Conservation (phyloP, 192 early-diverging fungal species). For the Coemansia sp. region DNA sequence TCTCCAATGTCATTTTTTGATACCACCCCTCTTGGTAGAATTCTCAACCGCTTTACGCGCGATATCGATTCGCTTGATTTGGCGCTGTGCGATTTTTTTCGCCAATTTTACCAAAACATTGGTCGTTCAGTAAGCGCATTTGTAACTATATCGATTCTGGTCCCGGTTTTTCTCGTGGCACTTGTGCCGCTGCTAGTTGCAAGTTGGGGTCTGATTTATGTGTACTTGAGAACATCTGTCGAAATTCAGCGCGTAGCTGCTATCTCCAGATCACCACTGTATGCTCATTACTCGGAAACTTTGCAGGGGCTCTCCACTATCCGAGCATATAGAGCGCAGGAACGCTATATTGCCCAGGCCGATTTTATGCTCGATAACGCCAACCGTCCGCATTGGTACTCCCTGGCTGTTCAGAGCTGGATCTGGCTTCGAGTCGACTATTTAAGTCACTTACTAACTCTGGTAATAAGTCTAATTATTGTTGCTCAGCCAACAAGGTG, state of each 20-base stretch:
- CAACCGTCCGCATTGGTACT: conserved; percentile 46
- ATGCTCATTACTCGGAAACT: conserved; percentile 78
- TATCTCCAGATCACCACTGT: conserved; percentile 76
- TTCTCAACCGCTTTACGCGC: conserved; percentile 8
- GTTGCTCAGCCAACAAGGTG: conserved; percentile 33
- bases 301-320: conserved; percentile 83
- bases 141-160: conserved; percentile 48
- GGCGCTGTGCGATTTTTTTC: conserved; percentile 57
- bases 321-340: conserved; percentile 66
- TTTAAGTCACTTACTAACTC: conserved; percentile 26
- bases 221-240: conserved; percentile 79
- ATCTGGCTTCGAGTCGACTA: conserved; percentile 45
- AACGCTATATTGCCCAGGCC: conserved; percentile 16
- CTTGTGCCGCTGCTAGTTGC: conserved; percentile 69
- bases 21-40: conserved; percentile 11
- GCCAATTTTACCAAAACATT: conserved; percentile 61
- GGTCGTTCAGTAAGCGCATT: conserved; percentile 37
- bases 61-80: conserved; percentile 3
- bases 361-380: conserved; percentile 32
- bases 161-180: conserved; percentile 72
- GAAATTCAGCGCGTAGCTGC: conserved; percentile 91
- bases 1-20: conserved; percentile 19
- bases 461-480: conserved; percentile 36
- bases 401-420: conserved; percentile 41
- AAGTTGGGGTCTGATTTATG: conserved; percentile 71